Evolutionary conservation across 2,329 filamentous ascomycete species (phyloP), one percentile per base, ranked within the genome.

Genomic region (Fusarium nanum): DNA sequence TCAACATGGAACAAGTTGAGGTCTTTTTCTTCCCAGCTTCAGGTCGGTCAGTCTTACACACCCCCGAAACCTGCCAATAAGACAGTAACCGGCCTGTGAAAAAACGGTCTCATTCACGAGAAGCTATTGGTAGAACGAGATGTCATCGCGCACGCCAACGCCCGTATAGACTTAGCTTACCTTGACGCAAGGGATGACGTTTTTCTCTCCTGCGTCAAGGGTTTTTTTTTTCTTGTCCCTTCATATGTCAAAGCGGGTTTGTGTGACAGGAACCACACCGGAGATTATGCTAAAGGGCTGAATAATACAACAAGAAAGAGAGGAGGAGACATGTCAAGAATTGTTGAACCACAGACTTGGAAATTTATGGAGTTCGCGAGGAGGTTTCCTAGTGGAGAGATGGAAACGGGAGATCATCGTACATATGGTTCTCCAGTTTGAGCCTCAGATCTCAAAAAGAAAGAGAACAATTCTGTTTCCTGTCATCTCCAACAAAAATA

Each of bases 371-470:
- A 30, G 61, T 25, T 69, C 18, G 60, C 62, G 53, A 67, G 56
- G 53, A 25, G 9, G n/a, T 40, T 13, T 23, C 34, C 11, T 32
- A 44, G 69, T 74, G 69, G 69, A 69, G 69, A 62, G 54, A 27
- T 25, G 14, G 14, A 23, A 60, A 40, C 64, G 72, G 72, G 72
- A 70, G 72, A 74, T 74, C 72, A 73, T 37, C 20, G 42, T 25
- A 65, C 18, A 61, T 40, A 52, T 56, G 18, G 18, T 54, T 56
- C 56, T 60, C 64, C 56, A 64, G 60, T 52, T 52, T 46, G 60
- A 74, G 67, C 46, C 59, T 67, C 63, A 22, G 44, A 55, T 55
- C 66, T 32, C 34, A 42, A 45, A 45, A 42, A 50, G 60, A 45
- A 41, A 41, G 28, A 28, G 48, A 52, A 20, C 12, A 52, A 52